These are phyloP conservation scores for Penicillium frequentans DNA, from an alignment of 2,329 filamentous ascomycete genomes.

Conservation along the genomic window DNA sequence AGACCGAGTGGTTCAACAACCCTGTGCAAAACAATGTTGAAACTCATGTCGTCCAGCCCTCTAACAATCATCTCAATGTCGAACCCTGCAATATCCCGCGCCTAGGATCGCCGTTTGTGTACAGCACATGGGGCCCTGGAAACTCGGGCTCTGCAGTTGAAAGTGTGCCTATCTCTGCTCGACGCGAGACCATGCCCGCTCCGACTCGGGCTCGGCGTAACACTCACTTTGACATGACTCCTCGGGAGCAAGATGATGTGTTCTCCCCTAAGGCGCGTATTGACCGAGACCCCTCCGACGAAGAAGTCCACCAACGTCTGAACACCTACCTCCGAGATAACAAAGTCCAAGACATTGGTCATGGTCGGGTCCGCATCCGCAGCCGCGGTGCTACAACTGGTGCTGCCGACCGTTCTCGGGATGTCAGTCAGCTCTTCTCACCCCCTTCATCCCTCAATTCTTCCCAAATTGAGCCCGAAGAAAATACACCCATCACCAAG, in stretches of 20 bases:
- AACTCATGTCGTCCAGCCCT: conserved; percentile 1
- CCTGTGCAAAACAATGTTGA: conserved; percentile 22
- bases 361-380: conserved; percentile 59
- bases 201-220: conserved; percentile 51
- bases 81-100: conserved; percentile 32
- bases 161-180: conserved; percentile 32
- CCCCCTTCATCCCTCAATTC: conserved; percentile 43
- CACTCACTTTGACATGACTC: conserved; percentile 54
- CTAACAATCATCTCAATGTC: conserved; percentile 14
- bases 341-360: conserved; percentile 48
- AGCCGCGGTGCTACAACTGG: conserved; percentile 63
- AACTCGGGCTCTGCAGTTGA: conserved; percentile 33
- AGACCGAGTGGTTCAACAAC: conserved; percentile 39
- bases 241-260: conserved; percentile 51
- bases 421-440: conserved; percentile 56
- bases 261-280: conserved; percentile 42
- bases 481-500: conserved; percentile 22
- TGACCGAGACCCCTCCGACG: conserved; percentile 51
- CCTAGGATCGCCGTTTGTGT: conserved; percentile 51
- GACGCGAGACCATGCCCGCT: conserved; percentile 47
- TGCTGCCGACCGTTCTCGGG: conserved; percentile 51
- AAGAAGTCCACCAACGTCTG: conserved; percentile 57
- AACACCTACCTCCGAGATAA: conserved; percentile 47
- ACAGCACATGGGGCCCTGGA: conserved; percentile 51
- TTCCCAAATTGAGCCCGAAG: conserved; percentile 27